Base-by-base conservation (phyloP, 2,329 filamentous ascomycete genomes). In the Leptographium lundbergii region DNA sequence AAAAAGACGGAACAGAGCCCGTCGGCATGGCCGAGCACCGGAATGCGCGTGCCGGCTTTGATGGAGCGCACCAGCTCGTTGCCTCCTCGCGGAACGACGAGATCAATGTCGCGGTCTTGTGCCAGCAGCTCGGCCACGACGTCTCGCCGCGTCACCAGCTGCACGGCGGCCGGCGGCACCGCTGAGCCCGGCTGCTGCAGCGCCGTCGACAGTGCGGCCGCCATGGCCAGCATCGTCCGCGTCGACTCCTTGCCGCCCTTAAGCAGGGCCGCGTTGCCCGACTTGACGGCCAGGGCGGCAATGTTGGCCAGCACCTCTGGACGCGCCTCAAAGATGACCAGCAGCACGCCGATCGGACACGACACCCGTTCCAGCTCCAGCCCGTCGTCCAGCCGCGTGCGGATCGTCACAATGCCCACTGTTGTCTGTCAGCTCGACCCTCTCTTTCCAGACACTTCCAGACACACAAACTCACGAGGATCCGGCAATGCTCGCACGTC, bases 241-340 rank as follows among this genome's bases (percentile, higher is more conserved):
- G 87, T 94, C 0, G 91, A 96, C 73, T 99, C 94, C 71, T 96
- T 95, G 64, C 94, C 94, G 62, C 91, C 92, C 78, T 99, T 99
- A 62, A 99, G 78, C 67, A 99, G 97, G 57, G 91, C 94, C 42
- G 94, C 88, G 72, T 99, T 99, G 67, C 91, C 94, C 14, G 92
- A 97, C 72, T 99, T 99, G 73, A 99, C 89, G 45, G 94, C 91
- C 27, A 99, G 79, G 4, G 91, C 89, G 63, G 94, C 91, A 68
- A 99, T 97, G 72, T 99, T 99, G 69, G 92, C 94, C 69, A 99
- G 96, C 64, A 99, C 94, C 74, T 99, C 94, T 7, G 94, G 94
- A 9, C 94, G 87, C 42, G 94, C 94, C 75, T 99, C 94, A 69
- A 99, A 99, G 69, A 99, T 97, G 73, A 99, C 94, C 65, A 99